phyloP scores from a whole-genome alignment of 75 land plant species.

The Pinus tabuliformis region DNA sequence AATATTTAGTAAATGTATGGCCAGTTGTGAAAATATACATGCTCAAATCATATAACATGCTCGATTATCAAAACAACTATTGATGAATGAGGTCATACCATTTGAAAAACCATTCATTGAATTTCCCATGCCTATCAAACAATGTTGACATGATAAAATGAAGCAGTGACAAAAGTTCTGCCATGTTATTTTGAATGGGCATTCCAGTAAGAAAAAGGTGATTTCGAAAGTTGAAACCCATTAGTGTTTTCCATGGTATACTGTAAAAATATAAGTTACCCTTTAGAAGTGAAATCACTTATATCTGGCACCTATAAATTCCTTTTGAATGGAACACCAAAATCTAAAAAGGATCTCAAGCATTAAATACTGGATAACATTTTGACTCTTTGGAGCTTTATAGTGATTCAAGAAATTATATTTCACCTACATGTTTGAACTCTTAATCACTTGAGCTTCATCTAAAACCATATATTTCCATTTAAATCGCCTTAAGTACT shows the following conservation, averaged over 20 bases:
- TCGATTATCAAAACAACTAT: not conserved
- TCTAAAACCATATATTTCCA: slow-evolving; percentile 98
- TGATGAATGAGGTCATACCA: slow-evolving; percentile 49
- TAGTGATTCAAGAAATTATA: not conserved
- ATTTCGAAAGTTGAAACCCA: slow-evolving; percentile 95
- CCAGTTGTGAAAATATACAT: not conserved
- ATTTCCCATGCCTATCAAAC: slow-evolving; percentile 96
- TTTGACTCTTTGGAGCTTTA: not conserved
- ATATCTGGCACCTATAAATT: not conserved
- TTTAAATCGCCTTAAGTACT: slow-evolving; percentile 80
- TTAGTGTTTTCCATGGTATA: slow-evolving; percentile 90
- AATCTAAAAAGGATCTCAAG: not conserved
- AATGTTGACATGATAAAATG: slow-evolving; percentile 98
- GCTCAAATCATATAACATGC: not conserved
- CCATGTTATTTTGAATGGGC: slow-evolving; percentile 98
- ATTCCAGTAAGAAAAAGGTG: slow-evolving; percentile 91
- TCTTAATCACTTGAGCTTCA: slow-evolving; percentile 98
- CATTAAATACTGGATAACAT: not conserved
- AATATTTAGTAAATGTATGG: not conserved
- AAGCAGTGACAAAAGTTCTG: slow-evolving; percentile 92
- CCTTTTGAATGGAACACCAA: not conserved
- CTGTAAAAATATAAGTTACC: slow-evolving; percentile 30
- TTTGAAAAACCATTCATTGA: slow-evolving; percentile 97
- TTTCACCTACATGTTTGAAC: slow-evolving; percentile 57
- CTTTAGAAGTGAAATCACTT: slow-evolving; percentile 5